These are phyloP conservation scores for Hypholoma fasciculare DNA, from an alignment of 768 basidiomycete genomes.

Conservation along the genomic window DNA sequence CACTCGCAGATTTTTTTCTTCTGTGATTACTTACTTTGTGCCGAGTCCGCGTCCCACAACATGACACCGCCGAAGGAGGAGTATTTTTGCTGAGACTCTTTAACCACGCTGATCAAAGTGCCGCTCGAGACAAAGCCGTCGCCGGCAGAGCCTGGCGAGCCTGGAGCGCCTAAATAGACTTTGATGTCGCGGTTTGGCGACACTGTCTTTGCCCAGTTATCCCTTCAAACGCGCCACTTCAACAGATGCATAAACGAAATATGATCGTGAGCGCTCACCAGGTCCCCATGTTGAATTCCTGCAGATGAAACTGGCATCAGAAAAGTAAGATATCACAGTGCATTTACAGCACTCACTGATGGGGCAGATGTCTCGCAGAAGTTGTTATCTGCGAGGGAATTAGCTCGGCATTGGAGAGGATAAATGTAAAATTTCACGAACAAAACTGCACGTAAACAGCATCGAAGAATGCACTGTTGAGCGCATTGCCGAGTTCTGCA, in stretches of 20 bases:
- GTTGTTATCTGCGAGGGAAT: conserved; percentile 46
- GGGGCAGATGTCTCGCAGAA: conserved; percentile 47
- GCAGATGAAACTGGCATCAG: neutral
- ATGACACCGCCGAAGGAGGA: conserved; percentile 62
- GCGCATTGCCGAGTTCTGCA: conserved; percentile 54
- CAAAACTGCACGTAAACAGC: conserved; percentile 75
- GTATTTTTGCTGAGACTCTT: conserved; percentile 47
- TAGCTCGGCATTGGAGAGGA: neutral
- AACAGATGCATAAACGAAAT: neutral
- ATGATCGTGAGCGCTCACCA: conserved; percentile 28
- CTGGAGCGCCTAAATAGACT: conserved; percentile 62
- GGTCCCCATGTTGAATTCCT: conserved; percentile 54
- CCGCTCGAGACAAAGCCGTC: conserved; percentile 50
- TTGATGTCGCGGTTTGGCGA: conserved; percentile 62
- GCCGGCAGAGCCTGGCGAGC: conserved; percentile 47
- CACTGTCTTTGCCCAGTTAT: conserved; percentile 59
- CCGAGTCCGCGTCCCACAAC: conserved; percentile 44
- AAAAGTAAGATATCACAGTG: conserved; percentile 7
- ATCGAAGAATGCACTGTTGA: conserved; percentile 65
- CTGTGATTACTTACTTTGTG: conserved; percentile 33
- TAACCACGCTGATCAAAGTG: conserved; percentile 42
- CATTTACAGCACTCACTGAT: conserved; percentile 26
- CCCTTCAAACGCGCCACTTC: conserved; percentile 30
- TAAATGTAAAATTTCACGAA: conserved; percentile 22
- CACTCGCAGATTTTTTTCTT: neutral